These are phyloP conservation scores for Murraya paniculata DNA, from an alignment of 345 rosid species.

Conservation along the genomic window DNA sequence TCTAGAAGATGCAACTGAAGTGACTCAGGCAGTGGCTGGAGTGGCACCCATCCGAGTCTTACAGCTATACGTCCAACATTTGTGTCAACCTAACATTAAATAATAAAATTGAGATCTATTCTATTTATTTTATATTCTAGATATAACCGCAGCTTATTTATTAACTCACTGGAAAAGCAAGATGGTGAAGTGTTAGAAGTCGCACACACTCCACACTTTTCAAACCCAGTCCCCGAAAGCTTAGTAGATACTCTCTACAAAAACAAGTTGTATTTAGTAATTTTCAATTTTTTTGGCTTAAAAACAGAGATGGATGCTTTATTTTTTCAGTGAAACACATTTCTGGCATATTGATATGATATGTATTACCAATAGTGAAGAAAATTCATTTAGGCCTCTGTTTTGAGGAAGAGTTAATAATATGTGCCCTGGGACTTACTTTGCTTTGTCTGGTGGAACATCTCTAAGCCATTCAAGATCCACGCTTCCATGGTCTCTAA, in stretches of 20 bases:
- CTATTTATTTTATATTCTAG: conserved; percentile 10
- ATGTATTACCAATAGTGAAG: conserved; percentile 15
- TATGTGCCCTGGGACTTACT: conserved; percentile 49
- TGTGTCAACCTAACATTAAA: conserved; percentile 80
- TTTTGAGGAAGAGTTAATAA: conserved; percentile 16
- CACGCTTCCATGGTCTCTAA: conserved; percentile 66
- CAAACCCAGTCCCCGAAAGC: conserved; percentile 79
- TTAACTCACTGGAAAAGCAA: conserved; percentile 90
- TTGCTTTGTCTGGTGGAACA: conserved; percentile 87
- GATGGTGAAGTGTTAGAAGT: conserved; percentile 92
- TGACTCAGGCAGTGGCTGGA: conserved; percentile 94
- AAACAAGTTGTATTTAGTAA: conserved; percentile 19
- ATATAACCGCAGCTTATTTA: background rate
- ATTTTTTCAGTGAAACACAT: conserved; percentile 2
- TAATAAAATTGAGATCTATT: conserved; percentile 15
- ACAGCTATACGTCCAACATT: conserved; percentile 99
- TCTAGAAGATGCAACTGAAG: conserved; percentile 95
- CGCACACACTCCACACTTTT: conserved; percentile 99
- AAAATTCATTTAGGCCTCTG: conserved; percentile 20
- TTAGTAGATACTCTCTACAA: conserved; percentile 81
- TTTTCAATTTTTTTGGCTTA: background rate
- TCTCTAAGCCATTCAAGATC: conserved; percentile 98
- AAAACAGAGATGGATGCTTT: conserved; percentile 25
- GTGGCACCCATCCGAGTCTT: conserved; percentile 98
- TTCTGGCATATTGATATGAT: background rate